Conservation (phyloP, 2,329 filamentous ascomycete genomes). For the Polytolypa hystricis region DNA sequence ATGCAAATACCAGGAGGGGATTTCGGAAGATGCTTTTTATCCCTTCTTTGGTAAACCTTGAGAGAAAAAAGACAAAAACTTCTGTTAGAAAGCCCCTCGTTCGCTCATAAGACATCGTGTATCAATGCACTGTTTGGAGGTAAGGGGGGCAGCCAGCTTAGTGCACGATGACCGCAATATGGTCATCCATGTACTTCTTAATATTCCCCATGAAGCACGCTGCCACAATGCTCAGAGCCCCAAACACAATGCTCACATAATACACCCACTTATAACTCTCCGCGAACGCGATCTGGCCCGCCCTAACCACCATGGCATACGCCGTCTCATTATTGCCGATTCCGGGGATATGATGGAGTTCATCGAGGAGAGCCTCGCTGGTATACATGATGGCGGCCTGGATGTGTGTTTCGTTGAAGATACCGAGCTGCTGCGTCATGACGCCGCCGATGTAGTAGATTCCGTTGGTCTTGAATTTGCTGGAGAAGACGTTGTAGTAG, state of each 20-base stretch:
- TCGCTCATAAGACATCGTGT: neutral
- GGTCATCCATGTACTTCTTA: conserved; percentile 46
- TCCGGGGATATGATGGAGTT: conserved; percentile 40
- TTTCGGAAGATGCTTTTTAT: no score
- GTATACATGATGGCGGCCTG: conserved; percentile 43
- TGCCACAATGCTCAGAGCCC: conserved; percentile 44
- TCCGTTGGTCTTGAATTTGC: conserved; percentile 37
- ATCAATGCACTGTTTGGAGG: no score
- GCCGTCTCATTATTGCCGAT: conserved; percentile 41
- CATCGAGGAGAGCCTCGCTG: conserved; percentile 39
- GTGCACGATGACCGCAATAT: conserved; percentile 43
- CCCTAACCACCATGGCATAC: conserved; percentile 43
- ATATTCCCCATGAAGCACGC: conserved; percentile 51
- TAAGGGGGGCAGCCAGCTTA: conserved; percentile 8
- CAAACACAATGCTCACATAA: conserved; percentile 52
- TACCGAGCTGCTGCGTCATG: conserved; percentile 39
- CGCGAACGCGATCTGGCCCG: conserved; percentile 47
- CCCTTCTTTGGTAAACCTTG: no score
- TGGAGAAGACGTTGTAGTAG: conserved; percentile 42
- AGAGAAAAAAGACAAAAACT: no score
- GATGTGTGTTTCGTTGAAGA: conserved; percentile 40
- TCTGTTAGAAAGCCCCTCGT: neutral
- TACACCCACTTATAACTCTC: conserved; percentile 52
- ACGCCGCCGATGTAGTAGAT: conserved; percentile 40
- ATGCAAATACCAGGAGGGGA: no score